Conservation (phyloP, 1,284 basidiomycete species). For the Sanghuangporus sanghuang region DNA sequence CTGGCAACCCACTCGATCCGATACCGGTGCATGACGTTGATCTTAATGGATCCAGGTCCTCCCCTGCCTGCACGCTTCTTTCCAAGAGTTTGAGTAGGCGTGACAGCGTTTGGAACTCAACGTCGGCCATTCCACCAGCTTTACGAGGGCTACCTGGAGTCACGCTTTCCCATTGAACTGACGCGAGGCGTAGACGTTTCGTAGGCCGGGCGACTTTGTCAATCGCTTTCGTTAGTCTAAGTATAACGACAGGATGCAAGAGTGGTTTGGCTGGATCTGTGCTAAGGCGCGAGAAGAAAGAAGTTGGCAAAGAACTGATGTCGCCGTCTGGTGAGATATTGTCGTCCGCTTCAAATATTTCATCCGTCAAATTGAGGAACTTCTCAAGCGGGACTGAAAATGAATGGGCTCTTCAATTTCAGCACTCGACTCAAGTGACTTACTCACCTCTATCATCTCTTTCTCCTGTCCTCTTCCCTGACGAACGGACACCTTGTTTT, state of each 20-base stretch:
- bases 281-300: conserved; percentile 65
- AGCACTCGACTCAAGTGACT: neutral
- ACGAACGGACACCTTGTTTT: conserved; percentile 34
- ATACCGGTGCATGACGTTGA: conserved; percentile 29
- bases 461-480: conserved; percentile 60
- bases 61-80: conserved; percentile 66
- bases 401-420: neutral
- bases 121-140: conserved; percentile 55
- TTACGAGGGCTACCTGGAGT: conserved; percentile 36
- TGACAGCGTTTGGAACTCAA: conserved; percentile 56
- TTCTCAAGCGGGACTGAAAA: conserved; percentile 66
- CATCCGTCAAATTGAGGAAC: conserved; percentile 67
- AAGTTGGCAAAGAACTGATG: conserved; percentile 46
- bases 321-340: conserved; percentile 62
- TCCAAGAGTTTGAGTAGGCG: conserved; percentile 74
- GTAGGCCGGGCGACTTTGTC: conserved; percentile 57
- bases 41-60: conserved; percentile 68
- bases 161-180: conserved; percentile 34
- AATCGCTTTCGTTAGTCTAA: conserved; percentile 66
- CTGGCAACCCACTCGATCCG: conserved; percentile 9
- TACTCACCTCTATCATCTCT: conserved; percentile 67
- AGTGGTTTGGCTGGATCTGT: conserved; percentile 53
- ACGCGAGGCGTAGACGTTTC: conserved; percentile 48
- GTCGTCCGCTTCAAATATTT: conserved; percentile 89
- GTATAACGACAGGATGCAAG: conserved; percentile 53